These are phyloP conservation scores for Schizothecium vesticola DNA, from an alignment of 495 filamentous ascomycete species.

Conservation along the genomic window DNA sequence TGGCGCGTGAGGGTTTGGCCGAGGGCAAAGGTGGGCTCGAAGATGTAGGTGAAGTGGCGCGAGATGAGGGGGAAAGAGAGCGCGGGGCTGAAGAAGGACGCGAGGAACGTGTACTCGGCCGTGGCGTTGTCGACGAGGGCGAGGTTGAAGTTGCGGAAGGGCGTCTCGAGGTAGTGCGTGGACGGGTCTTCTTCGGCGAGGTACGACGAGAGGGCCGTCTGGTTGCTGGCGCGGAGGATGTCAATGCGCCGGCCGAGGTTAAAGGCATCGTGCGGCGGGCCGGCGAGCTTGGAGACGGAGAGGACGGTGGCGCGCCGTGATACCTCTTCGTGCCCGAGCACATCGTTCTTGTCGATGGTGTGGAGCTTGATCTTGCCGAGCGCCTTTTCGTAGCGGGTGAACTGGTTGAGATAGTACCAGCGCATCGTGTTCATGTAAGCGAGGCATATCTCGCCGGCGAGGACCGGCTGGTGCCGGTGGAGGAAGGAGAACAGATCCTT, in stretches of 20 bases:
- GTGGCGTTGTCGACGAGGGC: slow-evolving; percentile 90
- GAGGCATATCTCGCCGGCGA: slow-evolving; percentile 83
- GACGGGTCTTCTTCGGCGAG: slow-evolving; percentile 82
- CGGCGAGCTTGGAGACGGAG: slow-evolving; percentile 43
- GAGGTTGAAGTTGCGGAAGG: slow-evolving; percentile 90
- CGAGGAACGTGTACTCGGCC: slow-evolving; percentile 92
- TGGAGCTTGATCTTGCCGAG: slow-evolving; percentile 82
- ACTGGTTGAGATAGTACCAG: slow-evolving; percentile 94
- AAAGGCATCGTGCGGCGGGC: slow-evolving; percentile 76
- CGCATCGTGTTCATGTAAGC: slow-evolving; percentile 98
- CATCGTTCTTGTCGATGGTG: slow-evolving; percentile 74
- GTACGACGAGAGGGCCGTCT: slow-evolving; percentile 70
- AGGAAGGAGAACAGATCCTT: slow-evolving; percentile 85
- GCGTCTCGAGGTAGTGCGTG: slow-evolving; percentile 79
- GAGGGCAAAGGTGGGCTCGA: slow-evolving; percentile 74
- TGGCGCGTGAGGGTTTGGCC: slow-evolving; percentile 72
- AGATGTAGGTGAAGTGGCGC: slow-evolving; percentile 70
- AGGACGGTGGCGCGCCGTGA: slow-evolving; percentile 52
- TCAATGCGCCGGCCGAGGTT: slow-evolving; percentile 80
- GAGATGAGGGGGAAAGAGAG: slow-evolving; percentile 53
- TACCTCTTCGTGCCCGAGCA: slow-evolving; percentile 72
- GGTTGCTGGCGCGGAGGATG: slow-evolving; percentile 62
- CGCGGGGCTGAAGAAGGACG: slow-evolving; percentile 72
- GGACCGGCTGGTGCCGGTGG: slow-evolving; percentile 64
- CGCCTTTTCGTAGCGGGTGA: slow-evolving; percentile 77